A percentile compares a stretch with the other conserved stretches of the same genome.
Conservation (phyloP, 2,329 filamentous ascomycete species). For the Apiospora sp. region DNA sequence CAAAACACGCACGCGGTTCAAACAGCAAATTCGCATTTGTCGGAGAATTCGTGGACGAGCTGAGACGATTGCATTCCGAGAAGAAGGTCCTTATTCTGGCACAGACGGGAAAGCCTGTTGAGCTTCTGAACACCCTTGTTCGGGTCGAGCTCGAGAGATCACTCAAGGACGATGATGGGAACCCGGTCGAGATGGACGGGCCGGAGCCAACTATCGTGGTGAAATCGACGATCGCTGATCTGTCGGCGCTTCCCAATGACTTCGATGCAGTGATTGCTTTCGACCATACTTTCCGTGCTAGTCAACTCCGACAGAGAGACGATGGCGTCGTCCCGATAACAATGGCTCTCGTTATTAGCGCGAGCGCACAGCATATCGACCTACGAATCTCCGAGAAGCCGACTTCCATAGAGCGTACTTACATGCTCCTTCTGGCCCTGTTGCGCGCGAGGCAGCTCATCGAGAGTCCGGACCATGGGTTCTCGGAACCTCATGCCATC, state of each 20-base stretch:
- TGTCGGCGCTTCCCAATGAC: slow-evolving; percentile 47
- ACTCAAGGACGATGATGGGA: slow-evolving; percentile 37
- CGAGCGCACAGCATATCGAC: slow-evolving; percentile 65
- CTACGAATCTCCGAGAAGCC: slow-evolving; percentile 51
- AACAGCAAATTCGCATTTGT: slow-evolving; percentile 69
- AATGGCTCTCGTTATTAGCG: slow-evolving; percentile 56
- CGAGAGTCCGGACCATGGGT: slow-evolving; percentile 48
- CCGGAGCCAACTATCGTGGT: slow-evolving; percentile 36
- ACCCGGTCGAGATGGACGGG: slow-evolving; percentile 23
- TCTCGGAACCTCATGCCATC: slow-evolving; percentile 53
- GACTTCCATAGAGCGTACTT: slow-evolving; percentile 56
- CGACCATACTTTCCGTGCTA: slow-evolving; percentile 56
- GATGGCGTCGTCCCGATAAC: slow-evolving; percentile 49
- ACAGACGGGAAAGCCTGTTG: slow-evolving; percentile 56
- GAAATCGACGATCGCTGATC: slow-evolving; percentile 48
- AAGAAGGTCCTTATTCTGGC: slow-evolving; percentile 62
- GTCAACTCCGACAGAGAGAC: slow-evolving; percentile 39
- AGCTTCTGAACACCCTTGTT: slow-evolving; percentile 60
- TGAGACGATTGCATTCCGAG: slow-evolving; percentile 48
- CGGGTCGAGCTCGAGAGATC: slow-evolving; percentile 37
- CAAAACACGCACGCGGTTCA: slow-evolving; percentile 62
- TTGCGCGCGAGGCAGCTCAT: slow-evolving; percentile 45
- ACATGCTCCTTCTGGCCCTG: slow-evolving; percentile 48
- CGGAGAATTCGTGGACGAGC: slow-evolving; percentile 58
- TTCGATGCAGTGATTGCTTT: slow-evolving; percentile 63